phyloP scores from a whole-genome alignment of 2,329 filamentous ascomycete species.

The Grosmannia clavigera region DNA sequence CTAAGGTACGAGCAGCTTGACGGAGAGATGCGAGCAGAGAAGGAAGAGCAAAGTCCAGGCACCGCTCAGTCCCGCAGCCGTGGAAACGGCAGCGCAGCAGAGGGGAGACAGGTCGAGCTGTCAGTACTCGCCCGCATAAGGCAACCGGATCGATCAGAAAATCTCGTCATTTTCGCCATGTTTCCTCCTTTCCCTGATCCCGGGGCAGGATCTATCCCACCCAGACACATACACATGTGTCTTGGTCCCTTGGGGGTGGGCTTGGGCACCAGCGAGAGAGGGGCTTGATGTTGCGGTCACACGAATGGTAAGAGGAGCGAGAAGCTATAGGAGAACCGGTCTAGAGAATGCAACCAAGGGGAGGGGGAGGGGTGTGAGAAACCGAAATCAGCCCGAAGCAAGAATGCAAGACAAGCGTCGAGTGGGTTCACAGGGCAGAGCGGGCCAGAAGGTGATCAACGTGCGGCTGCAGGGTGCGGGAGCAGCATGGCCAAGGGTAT shows the following conservation, averaged over 20 bases:
- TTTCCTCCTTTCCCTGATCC: background rate
- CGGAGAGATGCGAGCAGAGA: too few relatives aligned
- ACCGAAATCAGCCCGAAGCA: background rate
- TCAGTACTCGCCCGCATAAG: conserved; percentile 3
- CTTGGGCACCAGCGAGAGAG: background rate
- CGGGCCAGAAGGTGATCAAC: background rate
- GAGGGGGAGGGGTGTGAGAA: background rate
- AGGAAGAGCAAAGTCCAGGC: background rate
- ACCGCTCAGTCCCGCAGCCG: background rate
- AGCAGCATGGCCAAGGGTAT: background rate
- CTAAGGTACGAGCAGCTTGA: too few relatives aligned
- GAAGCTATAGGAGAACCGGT: background rate
- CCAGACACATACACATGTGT: background rate
- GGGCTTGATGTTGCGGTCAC: background rate
- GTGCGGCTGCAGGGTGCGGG: background rate
- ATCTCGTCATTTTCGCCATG: background rate
- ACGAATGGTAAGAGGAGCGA: background rate
- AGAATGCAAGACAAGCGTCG: background rate
- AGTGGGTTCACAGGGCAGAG: background rate
- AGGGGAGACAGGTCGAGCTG: background rate
- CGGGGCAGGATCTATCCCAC: background rate
- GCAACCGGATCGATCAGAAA: conserved; percentile 1
- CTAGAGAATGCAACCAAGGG: background rate
- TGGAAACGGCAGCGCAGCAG: background rate
- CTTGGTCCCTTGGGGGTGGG: background rate